phyloP scores from a whole-genome alignment of 805 yeast genomes.

The Diddensiella transvaalensis region DNA sequence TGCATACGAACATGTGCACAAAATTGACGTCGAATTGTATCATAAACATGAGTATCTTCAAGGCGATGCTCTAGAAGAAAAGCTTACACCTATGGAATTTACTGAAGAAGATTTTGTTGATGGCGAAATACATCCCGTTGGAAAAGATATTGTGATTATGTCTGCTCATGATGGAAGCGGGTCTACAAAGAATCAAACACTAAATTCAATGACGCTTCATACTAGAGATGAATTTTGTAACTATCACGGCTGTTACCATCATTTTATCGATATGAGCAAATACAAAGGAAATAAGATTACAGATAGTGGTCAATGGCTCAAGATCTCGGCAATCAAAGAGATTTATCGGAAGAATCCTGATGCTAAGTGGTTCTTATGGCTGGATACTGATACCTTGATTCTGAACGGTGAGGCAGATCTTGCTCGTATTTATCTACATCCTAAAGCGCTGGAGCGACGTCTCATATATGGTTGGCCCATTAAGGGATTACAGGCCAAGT shows the following conservation, averaged over 20 bases:
- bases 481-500: slow-evolving; percentile 1
- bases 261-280: slow-evolving; percentile 25
- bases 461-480: slow-evolving; percentile 26
- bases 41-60: neutral
- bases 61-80: neutral
- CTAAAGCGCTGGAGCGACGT: slow-evolving; percentile 25
- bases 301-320: slow-evolving; percentile 28
- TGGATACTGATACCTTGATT: slow-evolving; percentile 36
- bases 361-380: slow-evolving; percentile 40
- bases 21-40: neutral
- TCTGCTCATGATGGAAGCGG: slow-evolving; percentile 7
- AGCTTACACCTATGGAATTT: neutral
- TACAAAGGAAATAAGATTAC: neutral
- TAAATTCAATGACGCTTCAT: slow-evolving; percentile 14
- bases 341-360: slow-evolving; percentile 31
- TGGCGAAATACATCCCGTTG: neutral
- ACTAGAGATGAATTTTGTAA: slow-evolving; percentile 31
- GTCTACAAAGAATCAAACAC: neutral
- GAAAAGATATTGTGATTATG: slow-evolving; percentile 6
- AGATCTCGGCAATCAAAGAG: slow-evolving; percentile 33
- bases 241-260: slow-evolving; percentile 31
- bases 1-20: neutral
- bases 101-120: neutral
- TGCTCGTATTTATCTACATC: slow-evolving; percentile 28
- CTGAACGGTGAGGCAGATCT: slow-evolving; percentile 31